phyloP scores from a whole-genome alignment of 345 rosid genomes.

The Brassica incana region DNA sequence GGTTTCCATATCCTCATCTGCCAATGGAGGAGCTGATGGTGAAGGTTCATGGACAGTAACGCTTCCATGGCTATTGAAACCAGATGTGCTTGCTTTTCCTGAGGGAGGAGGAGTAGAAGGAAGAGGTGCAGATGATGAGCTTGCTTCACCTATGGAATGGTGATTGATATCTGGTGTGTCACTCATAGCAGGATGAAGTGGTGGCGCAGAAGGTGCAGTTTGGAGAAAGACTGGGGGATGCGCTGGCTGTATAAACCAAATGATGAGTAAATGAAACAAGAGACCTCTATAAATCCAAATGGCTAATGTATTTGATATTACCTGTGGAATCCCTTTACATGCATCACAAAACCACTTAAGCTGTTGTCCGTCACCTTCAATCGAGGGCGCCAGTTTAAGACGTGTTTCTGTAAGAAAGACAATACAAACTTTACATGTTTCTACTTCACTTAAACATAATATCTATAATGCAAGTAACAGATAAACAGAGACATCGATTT shows the following conservation, averaged over 20 bases:
- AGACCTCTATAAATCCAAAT: background rate
- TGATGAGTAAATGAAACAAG: background rate
- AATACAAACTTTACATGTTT: background rate
- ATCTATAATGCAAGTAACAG: background rate
- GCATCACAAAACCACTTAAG: constrained; percentile 87
- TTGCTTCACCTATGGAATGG: constrained; percentile 40
- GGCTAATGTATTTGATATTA: constrained; percentile 29
- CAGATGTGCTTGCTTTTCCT: constrained; percentile 38
- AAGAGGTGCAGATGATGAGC: constrained; percentile 18
- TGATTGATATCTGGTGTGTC: constrained; percentile 42
- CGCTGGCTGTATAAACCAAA: constrained; percentile 47
- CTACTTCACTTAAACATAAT: background rate
- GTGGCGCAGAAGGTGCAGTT: constrained; percentile 69
- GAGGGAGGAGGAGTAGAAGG: constrained; percentile 41
- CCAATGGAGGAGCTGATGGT: constrained; percentile 69
- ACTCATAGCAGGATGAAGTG: constrained; percentile 55
- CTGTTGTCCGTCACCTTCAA: constrained; percentile 73
- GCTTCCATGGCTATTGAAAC: constrained; percentile 33
- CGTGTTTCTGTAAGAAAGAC: constrained; percentile 62
- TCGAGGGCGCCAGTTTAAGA: constrained; percentile 69
- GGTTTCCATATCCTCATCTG: constrained; percentile 41
- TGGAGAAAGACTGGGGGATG: constrained; percentile 76
- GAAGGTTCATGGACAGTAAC: constrained; percentile 36
- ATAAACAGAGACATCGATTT: constrained; percentile 14
- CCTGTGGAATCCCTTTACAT: constrained; percentile 97